Evolutionary conservation across 768 basidiomycete species (phyloP), one percentile per base, ranked within the genome.

Genomic region (Suillus subluteus): DNA sequence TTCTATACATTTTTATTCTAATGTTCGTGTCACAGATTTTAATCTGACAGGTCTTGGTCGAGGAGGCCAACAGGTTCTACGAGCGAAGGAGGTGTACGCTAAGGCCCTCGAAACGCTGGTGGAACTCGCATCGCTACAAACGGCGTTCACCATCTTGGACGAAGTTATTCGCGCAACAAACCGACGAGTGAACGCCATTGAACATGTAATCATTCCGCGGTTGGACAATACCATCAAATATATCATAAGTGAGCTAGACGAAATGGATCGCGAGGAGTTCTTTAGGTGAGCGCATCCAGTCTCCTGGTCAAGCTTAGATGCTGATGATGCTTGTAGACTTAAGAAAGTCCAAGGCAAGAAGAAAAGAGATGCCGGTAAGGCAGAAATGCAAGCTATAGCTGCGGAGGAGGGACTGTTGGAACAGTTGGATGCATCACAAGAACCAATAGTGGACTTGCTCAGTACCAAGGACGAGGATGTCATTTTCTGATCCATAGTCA

Each of bases 91-190:
- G 74, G 96, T 96, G 11, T 99, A 99, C 73, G 95, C 97, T 1
- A 98, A 99, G 75, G 98, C 98, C 2, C 89, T 99, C 32, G 96
- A 97, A 78, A 98, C 96, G 4, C 85, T 99, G 35, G 97, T 99
- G 46, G 97, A 99, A 78, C 87, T 99, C 43, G 98, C 98, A 1
- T 97, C 95, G 15, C 82, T 99, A 50, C 92, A 99, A 81, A 99
- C 98, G 0, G 98, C 98, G 6, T 99, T 99, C 82, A 97, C 91
- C 65, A 98, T 99, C 71, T 87, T 99, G 44, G 98, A 99, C 79
- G 98, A 99, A 80, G 98, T 99, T 67, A 99, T 99, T 74, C 92
- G 95, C 58, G 95, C 96, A n/a, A 99, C 98, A 44, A 99, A 99
- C 78, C 92, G 98, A 62, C 90, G 98, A 69, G 98, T 99, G 48